phyloP scores from a whole-genome alignment of 805 yeast genomes.

The Blastobotrys americana region DNA sequence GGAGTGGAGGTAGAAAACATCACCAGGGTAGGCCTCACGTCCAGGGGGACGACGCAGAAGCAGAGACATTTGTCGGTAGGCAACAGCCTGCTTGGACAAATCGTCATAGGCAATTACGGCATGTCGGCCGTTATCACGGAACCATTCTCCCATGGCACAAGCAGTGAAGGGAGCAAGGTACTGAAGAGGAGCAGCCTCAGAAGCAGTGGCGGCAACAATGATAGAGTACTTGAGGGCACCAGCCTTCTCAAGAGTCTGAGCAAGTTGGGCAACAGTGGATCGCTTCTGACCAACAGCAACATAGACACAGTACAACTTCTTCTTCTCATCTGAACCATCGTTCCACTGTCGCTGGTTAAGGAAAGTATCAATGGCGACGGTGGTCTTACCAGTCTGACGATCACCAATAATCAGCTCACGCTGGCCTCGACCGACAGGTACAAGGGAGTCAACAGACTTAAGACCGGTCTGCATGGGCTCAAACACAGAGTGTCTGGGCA shows the following conservation, averaged over 20 bases:
- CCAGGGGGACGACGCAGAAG: slow-evolving; percentile 96
- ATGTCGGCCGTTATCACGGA: slow-evolving; percentile 99
- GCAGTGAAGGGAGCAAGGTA: slow-evolving; percentile 99
- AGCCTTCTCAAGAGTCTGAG: slow-evolving; percentile 96
- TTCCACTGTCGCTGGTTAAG: slow-evolving; percentile 99
- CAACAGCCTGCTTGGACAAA: slow-evolving; percentile 99
- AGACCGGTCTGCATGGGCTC: slow-evolving; percentile 99
- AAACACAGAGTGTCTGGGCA: slow-evolving; percentile 96
- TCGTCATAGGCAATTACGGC: slow-evolving; percentile 96
- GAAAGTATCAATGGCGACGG: slow-evolving; percentile 97
- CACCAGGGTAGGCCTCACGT: slow-evolving; percentile 97
- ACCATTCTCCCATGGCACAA: slow-evolving; percentile 99
- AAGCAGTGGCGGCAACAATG: slow-evolving; percentile 99
- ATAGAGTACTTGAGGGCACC: slow-evolving; percentile 97
- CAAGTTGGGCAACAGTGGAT: slow-evolving; percentile 99
- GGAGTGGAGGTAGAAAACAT: slow-evolving; percentile 91
- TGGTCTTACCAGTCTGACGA: slow-evolving; percentile 99
- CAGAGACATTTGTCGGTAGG: slow-evolving; percentile 98
- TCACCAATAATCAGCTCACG: slow-evolving; percentile 99
- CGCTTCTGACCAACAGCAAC: slow-evolving; percentile 99
- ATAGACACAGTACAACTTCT: slow-evolving; percentile 99
- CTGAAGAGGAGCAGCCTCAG: slow-evolving; percentile 99
- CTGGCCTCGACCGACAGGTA: slow-evolving; percentile 99
- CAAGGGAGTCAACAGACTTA: slow-evolving; percentile 97
- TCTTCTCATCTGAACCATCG: slow-evolving; percentile 86